Conservation (phyloP, 2,329 filamentous ascomycete species). For the Colletotrichum cereale region DNA sequence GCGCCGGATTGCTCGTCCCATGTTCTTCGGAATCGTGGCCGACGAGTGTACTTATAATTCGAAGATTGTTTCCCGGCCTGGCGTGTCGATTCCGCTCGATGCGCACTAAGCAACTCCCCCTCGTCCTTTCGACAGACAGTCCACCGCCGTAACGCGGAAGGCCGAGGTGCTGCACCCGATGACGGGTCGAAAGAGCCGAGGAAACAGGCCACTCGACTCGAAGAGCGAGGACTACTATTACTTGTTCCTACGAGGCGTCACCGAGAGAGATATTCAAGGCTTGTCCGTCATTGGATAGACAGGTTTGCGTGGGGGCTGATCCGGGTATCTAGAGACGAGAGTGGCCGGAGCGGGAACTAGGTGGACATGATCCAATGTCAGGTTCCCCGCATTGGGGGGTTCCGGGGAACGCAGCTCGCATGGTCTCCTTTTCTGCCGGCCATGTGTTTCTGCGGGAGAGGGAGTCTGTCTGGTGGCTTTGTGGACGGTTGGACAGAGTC, state of each 20-base stretch:
- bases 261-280: slow-evolving; percentile 6
- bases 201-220: background rate
- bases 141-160: background rate
- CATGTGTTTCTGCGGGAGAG: background rate
- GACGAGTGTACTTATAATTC: slow-evolving; percentile 20
- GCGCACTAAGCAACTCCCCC: background rate
- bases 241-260: slow-evolving; percentile 11
- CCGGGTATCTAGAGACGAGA: background rate
- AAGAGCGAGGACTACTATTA: background rate
- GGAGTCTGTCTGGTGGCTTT: too few species aligned
- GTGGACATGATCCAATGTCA: background rate
- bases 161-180: background rate
- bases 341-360: background rate
- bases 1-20: background rate
- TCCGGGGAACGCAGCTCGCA: slow-evolving; percentile 15
- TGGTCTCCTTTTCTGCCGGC: background rate
- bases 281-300: slow-evolving; percentile 27
- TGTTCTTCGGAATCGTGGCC: background rate
- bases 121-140: slow-evolving; percentile 1
- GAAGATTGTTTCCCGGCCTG: background rate
- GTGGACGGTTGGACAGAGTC: background rate
- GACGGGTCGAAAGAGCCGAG: background rate
- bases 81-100: slow-evolving; percentile 12
- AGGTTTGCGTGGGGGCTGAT: slow-evolving; percentile 21
- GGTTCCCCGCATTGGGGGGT: slow-evolving; percentile 1